These are phyloP conservation scores for Phytopythium vexans DNA, from an alignment of 352 stramenopile genomes.

Conservation along the genomic window DNA sequence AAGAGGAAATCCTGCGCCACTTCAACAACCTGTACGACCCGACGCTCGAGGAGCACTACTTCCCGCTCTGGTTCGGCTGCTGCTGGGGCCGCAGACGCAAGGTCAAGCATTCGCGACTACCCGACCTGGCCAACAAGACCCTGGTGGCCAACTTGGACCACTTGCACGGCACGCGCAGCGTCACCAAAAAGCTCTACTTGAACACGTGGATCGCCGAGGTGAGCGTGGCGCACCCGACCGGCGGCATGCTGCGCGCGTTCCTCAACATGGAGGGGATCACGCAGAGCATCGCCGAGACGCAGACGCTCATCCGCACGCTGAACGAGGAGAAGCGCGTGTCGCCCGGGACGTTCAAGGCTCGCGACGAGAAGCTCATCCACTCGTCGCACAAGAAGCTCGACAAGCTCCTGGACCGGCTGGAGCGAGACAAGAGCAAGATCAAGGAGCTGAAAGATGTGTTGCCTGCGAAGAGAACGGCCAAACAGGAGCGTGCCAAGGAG, in stretches of 20 bases:
- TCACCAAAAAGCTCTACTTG: conserved; percentile 54
- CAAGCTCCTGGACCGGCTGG: conserved; percentile 27
- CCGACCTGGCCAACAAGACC: conserved; percentile 33
- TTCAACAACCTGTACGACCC: conserved; percentile 78
- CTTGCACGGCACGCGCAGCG: conserved; percentile 27
- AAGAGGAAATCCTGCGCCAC: conserved; percentile 63
- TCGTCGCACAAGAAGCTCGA: conserved; percentile 25
- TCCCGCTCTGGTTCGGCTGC: conserved; percentile 55
- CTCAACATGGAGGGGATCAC: conserved; percentile 70
- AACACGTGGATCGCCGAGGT: conserved; percentile 87
- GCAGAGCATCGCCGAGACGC: conserved; percentile 47
- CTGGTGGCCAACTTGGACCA: conserved; percentile 71
- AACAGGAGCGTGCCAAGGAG: conserved; percentile 2
- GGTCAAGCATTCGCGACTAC: conserved; percentile 42
- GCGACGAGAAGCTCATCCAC: conserved; percentile 39
- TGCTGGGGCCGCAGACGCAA: conserved; percentile 58
- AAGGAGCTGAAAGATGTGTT: conserved; percentile 49
- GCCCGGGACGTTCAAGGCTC: conserved; percentile 21
- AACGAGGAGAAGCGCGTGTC: conserved; percentile 42
- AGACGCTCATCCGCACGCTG: conserved; percentile 49
- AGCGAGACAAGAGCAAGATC: conserved; percentile 61
- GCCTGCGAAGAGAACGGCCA: conserved; percentile 11
- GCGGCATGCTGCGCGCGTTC: conserved; percentile 68
- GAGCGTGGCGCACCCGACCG: conserved; percentile 71
- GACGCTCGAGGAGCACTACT: conserved; percentile 58